phyloP scores from a whole-genome alignment of 2,329 filamentous ascomycete species.

The Trichoderma harzianum region DNA sequence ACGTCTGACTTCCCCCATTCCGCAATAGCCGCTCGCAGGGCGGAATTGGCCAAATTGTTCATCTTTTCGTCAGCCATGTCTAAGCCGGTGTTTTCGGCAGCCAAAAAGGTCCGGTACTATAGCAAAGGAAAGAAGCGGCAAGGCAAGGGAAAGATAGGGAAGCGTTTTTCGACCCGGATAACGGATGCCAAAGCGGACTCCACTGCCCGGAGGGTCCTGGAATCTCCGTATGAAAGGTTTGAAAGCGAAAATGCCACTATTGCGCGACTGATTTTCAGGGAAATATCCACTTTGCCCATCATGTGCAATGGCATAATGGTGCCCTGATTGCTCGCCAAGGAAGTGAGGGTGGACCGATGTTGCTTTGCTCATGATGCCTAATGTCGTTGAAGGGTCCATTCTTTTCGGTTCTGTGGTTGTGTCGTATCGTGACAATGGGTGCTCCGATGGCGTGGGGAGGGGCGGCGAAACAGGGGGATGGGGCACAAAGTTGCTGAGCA shows the following conservation, averaged over 20 bases:
- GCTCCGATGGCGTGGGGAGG: background rate
- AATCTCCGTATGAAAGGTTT: background rate
- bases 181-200: background rate
- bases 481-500: background rate
- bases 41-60: background rate
- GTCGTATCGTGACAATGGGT: background rate
- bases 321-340: background rate
- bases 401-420: background rate
- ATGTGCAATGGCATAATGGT: background rate
- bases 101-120: background rate
- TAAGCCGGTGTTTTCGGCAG: background rate
- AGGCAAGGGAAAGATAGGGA: background rate
- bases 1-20: background rate
- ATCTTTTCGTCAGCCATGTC: background rate
- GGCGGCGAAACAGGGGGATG: background rate
- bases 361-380: slow-evolving; percentile 14
- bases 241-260: background rate
- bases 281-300: background rate
- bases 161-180: background rate
- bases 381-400: background rate
- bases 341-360: background rate
- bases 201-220: background rate
- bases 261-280: background rate
- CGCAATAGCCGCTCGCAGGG: background rate
- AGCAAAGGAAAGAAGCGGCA: background rate